Evolutionary conservation across 805 yeast species (phyloP).

Genomic region (Saccharomycopsis sp.): DNA sequence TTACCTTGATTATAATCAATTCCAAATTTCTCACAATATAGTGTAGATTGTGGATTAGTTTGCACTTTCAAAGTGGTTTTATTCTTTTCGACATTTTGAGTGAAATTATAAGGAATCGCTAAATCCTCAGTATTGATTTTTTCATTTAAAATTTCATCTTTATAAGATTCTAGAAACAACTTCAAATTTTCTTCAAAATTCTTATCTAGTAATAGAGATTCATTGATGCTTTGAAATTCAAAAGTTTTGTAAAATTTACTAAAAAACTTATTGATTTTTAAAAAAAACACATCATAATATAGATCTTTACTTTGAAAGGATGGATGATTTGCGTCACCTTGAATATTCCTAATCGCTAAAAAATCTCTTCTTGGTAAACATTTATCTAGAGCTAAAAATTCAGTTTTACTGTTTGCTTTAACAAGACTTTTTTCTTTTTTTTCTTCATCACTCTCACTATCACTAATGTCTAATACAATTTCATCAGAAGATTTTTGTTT

Average conservation of each 20-base stretch:
- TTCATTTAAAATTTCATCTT: constrained; percentile 11
- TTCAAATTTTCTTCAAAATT: neutral
- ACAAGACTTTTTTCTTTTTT: too few relatives aligned
- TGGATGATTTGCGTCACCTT: constrained; percentile 17
- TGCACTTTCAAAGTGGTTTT: constrained; percentile 24
- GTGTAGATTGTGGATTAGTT: constrained; percentile 29
- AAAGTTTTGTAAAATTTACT: neutral
- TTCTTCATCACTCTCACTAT: constrained; percentile 1
- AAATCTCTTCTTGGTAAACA: constrained; percentile 58
- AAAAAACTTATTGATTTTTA: constrained; percentile 6
- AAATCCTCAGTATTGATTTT: constrained; percentile 22
- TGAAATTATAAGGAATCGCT: constrained; percentile 19
- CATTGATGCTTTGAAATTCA: neutral
- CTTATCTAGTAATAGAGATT: neutral
- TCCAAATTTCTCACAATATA: constrained; percentile 23
- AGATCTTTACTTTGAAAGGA: constrained; percentile 1
- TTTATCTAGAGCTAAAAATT: constrained; percentile 76
- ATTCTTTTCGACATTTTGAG: constrained; percentile 8
- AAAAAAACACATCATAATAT: constrained; percentile 9
- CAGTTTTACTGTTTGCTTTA: too few relatives aligned
- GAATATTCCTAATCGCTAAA: constrained; percentile 41
- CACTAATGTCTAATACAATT: constrained; percentile 22
- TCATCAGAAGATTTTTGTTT: too few relatives aligned
- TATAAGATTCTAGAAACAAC: neutral
- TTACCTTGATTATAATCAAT: constrained; percentile 2